Base-by-base conservation (phyloP, 2,329 filamentous ascomycete genomes). In the Pseudopyrenochaeta lycopersici region DNA sequence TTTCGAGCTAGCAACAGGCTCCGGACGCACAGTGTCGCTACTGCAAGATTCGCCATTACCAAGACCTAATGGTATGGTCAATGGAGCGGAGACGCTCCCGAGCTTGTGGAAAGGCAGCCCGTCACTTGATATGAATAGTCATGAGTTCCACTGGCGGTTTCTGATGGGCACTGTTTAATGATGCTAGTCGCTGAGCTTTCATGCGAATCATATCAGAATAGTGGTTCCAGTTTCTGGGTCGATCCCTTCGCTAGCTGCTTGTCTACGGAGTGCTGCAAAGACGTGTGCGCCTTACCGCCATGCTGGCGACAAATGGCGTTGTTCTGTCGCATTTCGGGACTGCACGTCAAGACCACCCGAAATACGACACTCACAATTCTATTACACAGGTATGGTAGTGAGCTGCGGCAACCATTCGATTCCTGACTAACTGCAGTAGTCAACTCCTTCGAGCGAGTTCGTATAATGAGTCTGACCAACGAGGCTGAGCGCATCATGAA, bases 71-170 rank as follows among this genome's bases (percentile, higher is more conserved):
- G 64, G 66, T 4, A 52, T 54, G 21, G 40, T 33, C 14, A 71
- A 68, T 48, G 66, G 66, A 18, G 44, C 54, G 4, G 68, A 73
- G 15, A 59, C 60, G 38, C 51, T 71, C 6, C 66, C 70, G 4
- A 62, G 65, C 35, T 54, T 67, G 9, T 72, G 70, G 60, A 72
- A 72, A 29, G 49, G 64, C 12, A 66, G 62, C 47, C 65, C 70
- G 1, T 49, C 62, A 3, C 62, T 72, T 35, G 71, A 75, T 31
- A 66, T 74, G 29, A 69, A 54, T 42, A 68, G 58, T 42, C 66
- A 59, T 27, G 68, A 72, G 11, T 74, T 75, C 42, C 66, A 64
- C 29, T 74, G 72, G 72, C 71, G 66, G 15, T 74, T 75, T 40
- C 33, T 75, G 12, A 66, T 70, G 46, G 72, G 72, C 1, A 68